phyloP scores from a whole-genome alignment of 352 stramenopile genomes.

The Globisporangium heterothallicum region DNA sequence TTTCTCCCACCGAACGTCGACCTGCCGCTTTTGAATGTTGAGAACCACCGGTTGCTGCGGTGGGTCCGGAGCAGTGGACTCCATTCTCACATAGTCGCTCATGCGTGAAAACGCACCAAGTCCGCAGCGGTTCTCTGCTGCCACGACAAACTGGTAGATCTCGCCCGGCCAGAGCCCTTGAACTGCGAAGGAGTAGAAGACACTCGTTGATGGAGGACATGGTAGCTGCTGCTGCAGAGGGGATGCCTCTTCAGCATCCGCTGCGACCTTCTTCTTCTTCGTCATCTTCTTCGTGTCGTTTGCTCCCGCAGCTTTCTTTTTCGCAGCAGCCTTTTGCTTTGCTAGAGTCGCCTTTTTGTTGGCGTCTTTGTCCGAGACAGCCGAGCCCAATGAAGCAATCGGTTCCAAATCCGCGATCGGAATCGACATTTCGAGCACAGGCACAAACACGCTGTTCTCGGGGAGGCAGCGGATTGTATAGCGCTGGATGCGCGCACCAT shows the following conservation, averaged over 20 bases:
- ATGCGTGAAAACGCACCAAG: constrained; percentile 51
- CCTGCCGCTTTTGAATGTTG: constrained; percentile 30
- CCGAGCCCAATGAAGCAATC: neutral
- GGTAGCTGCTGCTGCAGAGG: neutral
- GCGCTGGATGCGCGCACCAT: constrained; percentile 43
- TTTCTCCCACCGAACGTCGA: constrained; percentile 47
- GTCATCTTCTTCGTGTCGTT: neutral
- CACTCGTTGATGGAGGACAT: neutral
- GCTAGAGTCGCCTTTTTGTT: neutral
- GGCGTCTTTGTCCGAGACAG: neutral
- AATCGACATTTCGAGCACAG: constrained; percentile 27
- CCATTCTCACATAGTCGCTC: constrained; percentile 73
- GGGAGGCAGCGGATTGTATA: constrained; percentile 58
- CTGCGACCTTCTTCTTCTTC: neutral
- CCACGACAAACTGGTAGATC: constrained; percentile 72
- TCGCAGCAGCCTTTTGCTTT: neutral
- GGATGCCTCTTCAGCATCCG: neutral
- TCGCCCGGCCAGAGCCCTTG: constrained; percentile 52
- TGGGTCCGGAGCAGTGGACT: constrained; percentile 47
- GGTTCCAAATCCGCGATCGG: constrained; percentile 20
- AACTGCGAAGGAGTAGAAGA: constrained; percentile 26
- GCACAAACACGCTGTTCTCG: constrained; percentile 42
- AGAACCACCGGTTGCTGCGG: constrained; percentile 30
- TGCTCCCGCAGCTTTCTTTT: neutral
- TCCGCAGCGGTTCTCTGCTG: constrained; percentile 62